Percentiles rank a stretch among this genome's conserved stretches.
Evolutionary conservation across 1,139 yeast genomes (phyloP).

Genomic region (Pneumocystis jirovecii): DNA sequence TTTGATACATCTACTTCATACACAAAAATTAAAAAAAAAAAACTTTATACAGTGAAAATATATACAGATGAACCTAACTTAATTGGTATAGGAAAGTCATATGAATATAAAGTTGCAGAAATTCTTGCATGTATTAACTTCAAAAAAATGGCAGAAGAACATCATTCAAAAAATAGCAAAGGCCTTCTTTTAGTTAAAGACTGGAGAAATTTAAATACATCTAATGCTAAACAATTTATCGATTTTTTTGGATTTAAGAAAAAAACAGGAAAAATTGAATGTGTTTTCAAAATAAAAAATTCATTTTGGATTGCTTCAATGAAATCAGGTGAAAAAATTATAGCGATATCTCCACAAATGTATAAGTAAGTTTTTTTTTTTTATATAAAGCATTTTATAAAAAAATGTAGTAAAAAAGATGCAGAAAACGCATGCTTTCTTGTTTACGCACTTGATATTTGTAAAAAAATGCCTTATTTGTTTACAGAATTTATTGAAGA

Average conservation of each 20-base stretch:
- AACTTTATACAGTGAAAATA: not conserved
- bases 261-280: not conserved
- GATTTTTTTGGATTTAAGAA: constrained; percentile 9
- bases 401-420: constrained; percentile 7
- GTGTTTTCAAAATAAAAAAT: not conserved
- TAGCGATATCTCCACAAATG: constrained; percentile 5
- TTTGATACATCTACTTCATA: constrained; percentile 3
- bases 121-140: constrained; percentile 8
- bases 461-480: constrained; percentile 9
- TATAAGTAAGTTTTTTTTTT: constrained; percentile 7
- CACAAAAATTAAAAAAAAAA: constrained; percentile 1
- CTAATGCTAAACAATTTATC: constrained; percentile 13
- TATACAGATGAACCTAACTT: constrained; percentile 3
- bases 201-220: constrained; percentile 10
- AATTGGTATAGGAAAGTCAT: constrained; percentile 5
- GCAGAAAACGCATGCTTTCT: constrained; percentile 12
- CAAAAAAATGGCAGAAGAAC: constrained; percentile 11
- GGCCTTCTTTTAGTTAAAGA: constrained; percentile 9
- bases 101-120: constrained; percentile 2
- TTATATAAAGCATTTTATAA: constrained; percentile 4
- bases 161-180: constrained; percentile 7
- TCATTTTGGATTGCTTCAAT: not conserved
- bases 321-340: not conserved
- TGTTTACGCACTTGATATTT: constrained; percentile 12
- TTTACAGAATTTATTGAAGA: constrained; percentile 13